Evolutionary conservation across 1,139 yeast genomes (phyloP), one percentile per base, ranked within the genome.

Genomic region (Kodamaea sp.): DNA sequence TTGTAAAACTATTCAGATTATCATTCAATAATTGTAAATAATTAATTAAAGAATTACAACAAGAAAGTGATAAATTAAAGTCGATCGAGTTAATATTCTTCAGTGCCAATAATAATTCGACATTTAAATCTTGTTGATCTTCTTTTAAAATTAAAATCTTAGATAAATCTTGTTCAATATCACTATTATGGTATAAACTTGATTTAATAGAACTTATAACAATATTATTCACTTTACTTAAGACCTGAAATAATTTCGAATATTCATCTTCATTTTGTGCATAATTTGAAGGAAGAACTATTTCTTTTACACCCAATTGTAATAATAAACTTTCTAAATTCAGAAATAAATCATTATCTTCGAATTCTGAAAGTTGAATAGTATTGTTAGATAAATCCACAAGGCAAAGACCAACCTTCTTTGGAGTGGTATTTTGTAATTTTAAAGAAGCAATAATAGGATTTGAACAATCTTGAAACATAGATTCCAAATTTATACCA

Each of bases 221-320:
- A 27, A 87, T 75, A 32, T 81, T 87, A 48, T 94, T 87, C 37
- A 69, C 65, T 42, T 89, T 78, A 49, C 85, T 86, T 43, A 87
- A 67, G 9, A 81, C 80, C 48, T 80, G 82, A 28, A 66, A 65
- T 37, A 84, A 70, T 56, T 76, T 84, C 38, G 70, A 73, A 25
- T 67, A 70, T 20, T 58, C 59, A 29, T 64, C 67, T 37, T 63
- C 64, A 24, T 53, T 58, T 41, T 52, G 67, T 36, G 55, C 61
- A 45, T 67, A 65, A 37, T 60, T 57, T 23, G 73, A 65, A 4
- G 84, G 84, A 6, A 88, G 56, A 7, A 92, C 62, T 34, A 89
- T 83, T 54, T 92, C 98, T 52, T 85, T 86, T 5, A 89, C 87
- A 20, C 96, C 96, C 29, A 89, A 66, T 58, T 92, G 98, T 48